Base-by-base conservation (phyloP, 225 moss, liverwort and hornwort genomes). In the Takakia lepidozioides region DNA sequence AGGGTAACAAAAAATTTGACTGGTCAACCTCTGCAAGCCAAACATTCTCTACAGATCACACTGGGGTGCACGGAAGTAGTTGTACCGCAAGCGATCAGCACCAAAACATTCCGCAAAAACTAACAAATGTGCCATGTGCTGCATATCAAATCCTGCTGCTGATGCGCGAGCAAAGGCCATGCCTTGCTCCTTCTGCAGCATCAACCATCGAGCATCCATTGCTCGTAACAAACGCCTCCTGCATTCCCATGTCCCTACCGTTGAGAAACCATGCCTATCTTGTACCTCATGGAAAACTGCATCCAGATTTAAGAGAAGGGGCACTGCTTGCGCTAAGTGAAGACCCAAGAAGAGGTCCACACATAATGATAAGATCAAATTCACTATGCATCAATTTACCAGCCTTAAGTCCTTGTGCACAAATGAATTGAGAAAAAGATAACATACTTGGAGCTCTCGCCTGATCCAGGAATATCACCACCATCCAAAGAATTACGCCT, bases 141-240 rank as follows among this genome's bases (percentile, higher is more conserved):
- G 84, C 74, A 90, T 74, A 51, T 95, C 93, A 23, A 95, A 95
- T 3, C 93, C 93, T 49, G 93, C 93, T 27, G 93, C 93, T 37
- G 93, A 83, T 27, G 93, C 93, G 29, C 93, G 76, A 5, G 93
- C 89, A 26, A 95, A 89, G 2, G 89, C 93, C 89, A 95, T 95
- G 15, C 89, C 76, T 50, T 95, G 93, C 51, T 95, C 89, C 53
- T 95, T 95, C 2, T 95, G 93, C 73, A 95, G 47, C 57, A 95
- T 61, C 55, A 95, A 78, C 29, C 86, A 77, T 34, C 89, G 86
- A 29, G 93, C 93, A 58, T 95, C 93, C 93, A 95, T 95, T 14
- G 93, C 93, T 57, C 89, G 86, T 34, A 89, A 66, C 36, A 90
- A 56, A 39, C 89, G 81, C 59, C 86, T 79, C 62, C 93, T 95